Percentiles rank a stretch among this genome's conserved stretches.
phyloP scores from a whole-genome alignment of 768 basidiomycete genomes.

The Tulasnella sp. region DNA sequence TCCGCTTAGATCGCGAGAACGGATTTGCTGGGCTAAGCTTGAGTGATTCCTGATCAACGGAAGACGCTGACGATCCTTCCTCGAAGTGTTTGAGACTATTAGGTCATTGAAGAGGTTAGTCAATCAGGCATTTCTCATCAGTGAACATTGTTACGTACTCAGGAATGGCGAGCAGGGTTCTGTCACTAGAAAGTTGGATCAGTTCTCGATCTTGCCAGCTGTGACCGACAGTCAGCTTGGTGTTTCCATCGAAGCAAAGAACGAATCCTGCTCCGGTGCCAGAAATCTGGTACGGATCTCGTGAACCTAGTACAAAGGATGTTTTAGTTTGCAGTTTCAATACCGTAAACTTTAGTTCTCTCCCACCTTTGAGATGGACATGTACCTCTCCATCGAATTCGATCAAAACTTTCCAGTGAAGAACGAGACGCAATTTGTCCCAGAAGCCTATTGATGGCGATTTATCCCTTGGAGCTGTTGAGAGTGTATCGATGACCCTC shows the following conservation, averaged over 20 bases:
- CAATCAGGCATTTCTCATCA: conserved; percentile 18
- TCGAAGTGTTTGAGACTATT: conserved; percentile 13
- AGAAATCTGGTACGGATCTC: conserved; percentile 60
- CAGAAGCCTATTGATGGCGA: conserved; percentile 84
- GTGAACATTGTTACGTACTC: conserved; percentile 44
- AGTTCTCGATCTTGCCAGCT: conserved; percentile 62
- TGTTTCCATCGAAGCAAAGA: conserved; percentile 67
- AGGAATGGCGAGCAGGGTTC: conserved; percentile 73
- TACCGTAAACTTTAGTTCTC: neutral
- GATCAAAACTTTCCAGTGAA: conserved; percentile 68
- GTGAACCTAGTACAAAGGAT: conserved; percentile 42
- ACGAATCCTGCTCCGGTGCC: conserved; percentile 77
- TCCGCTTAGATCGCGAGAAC: conserved; percentile 15
- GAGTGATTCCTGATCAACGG: neutral
- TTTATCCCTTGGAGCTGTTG: conserved; percentile 61
- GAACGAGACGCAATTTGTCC: conserved; percentile 78
- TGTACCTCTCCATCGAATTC: conserved; percentile 60
- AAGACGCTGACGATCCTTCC: conserved; percentile 15
- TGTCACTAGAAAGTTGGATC: conserved; percentile 68
- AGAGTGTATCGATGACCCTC: conserved; percentile 66
- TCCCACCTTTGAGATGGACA: conserved; percentile 71
- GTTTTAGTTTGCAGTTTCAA: neutral
- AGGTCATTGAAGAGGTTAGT: conserved; percentile 5
- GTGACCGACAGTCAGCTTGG: conserved; percentile 55
- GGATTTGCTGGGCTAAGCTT: conserved; percentile 7